phyloP scores from a whole-genome alignment of 371 early-diverging fungal genomes.

The Mucor plumbeus region DNA sequence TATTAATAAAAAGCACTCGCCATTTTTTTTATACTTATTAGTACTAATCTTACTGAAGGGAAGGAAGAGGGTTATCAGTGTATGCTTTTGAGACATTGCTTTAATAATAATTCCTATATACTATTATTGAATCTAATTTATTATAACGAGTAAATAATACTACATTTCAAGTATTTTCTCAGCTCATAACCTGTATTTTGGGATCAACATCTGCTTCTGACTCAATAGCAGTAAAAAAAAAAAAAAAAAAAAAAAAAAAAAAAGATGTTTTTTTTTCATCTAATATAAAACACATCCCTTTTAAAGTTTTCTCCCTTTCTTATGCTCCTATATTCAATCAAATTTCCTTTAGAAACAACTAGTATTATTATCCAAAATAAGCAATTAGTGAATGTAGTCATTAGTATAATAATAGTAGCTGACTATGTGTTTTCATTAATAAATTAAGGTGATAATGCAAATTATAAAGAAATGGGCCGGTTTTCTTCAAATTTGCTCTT shows the following conservation, averaged over 20 bases:
- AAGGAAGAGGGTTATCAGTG: too few species aligned
- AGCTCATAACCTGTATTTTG: background rate
- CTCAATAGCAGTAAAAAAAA: background rate
- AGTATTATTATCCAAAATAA: constrained; percentile 2
- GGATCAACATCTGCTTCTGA: background rate
- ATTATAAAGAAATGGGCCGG: constrained; percentile 14
- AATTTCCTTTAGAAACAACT: background rate
- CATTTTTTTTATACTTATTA: background rate
- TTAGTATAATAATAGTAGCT: constrained; percentile 4
- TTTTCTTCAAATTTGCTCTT: constrained; percentile 2
- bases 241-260: background rate
- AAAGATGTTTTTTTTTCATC: background rate
- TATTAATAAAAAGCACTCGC: background rate
- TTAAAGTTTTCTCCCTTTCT: constrained; percentile 6
- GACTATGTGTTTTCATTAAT: background rate
- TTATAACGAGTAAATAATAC: too few species aligned
- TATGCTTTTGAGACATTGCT: background rate
- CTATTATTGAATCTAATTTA: too few species aligned
- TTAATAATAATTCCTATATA: background rate
- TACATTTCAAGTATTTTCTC: too few species aligned
- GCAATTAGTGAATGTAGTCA: background rate
- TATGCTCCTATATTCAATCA: constrained; percentile 13
- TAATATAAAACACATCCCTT: background rate
- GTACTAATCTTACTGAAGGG: constrained; percentile 2
- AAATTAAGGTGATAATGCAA: constrained; percentile 12